A percentile compares a stretch with the other conserved stretches of the same genome.
Evolutionary conservation across 768 basidiomycete genomes (phyloP).

Genomic region (Lepiota venenata): DNA sequence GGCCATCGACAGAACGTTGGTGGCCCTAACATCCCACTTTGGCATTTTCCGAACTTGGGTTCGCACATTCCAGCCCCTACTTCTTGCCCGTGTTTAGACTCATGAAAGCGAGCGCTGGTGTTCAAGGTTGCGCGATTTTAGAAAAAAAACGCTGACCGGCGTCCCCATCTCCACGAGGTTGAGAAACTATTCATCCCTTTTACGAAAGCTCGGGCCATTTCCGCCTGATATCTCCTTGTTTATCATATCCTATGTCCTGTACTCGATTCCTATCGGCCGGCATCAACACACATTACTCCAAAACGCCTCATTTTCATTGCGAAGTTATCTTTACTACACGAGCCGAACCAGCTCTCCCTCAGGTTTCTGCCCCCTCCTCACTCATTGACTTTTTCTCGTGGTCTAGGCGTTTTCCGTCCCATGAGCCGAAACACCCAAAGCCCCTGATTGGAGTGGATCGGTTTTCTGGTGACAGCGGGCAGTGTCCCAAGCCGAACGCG

Average conservation of each 20-base stretch:
- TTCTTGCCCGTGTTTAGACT: background rate
- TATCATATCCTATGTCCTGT: background rate
- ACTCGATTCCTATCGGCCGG: background rate
- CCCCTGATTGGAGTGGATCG: background rate
- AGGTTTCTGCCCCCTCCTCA: background rate
- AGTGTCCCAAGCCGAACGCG: background rate
- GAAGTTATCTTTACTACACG: background rate
- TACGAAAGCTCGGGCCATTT: slow-evolving; percentile 3
- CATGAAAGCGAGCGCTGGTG: no score
- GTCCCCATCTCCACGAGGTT: background rate
- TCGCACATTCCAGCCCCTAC: background rate
- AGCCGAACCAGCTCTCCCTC: background rate
- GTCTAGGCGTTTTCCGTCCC: background rate
- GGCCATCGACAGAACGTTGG: background rate
- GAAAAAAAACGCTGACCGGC: no score
- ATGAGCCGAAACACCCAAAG: background rate
- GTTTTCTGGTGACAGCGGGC: background rate
- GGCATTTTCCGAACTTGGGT: slow-evolving; percentile 2
- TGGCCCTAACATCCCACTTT: background rate
- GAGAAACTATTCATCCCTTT: background rate
- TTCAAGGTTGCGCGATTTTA: no score
- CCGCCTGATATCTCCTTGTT: slow-evolving; percentile 1
- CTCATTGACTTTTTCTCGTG: background rate
- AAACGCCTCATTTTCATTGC: background rate
- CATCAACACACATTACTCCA: background rate